Base-by-base conservation (phyloP, 148 eudicot species). In the Arbutus unedo region DNA sequence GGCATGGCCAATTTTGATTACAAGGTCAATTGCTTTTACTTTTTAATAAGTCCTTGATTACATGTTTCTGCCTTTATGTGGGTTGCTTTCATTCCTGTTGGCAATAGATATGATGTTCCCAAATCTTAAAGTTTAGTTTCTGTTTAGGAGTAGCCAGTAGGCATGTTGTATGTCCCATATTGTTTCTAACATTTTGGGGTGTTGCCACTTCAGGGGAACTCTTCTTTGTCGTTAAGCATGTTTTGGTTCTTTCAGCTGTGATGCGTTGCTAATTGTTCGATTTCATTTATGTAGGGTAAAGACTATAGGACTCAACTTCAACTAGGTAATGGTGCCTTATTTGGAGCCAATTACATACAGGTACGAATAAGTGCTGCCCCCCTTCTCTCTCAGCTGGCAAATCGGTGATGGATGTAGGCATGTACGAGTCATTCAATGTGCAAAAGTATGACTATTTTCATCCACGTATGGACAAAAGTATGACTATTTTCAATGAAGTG, bases 301-400 rank as follows among this genome's bases (percentile, higher is more conserved):
- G 95, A 94, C 74, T 93, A 88, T 51, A 91, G 98, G 88, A 87
- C 93, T 67, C 97, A 94, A 78, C 67, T 93, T 74, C 98, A 94
- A 85, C 78, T 94, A 43, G 98, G 98, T 1, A 94, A 85, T 81
- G 98, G 98, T 79, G 89, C 90, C 67, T 88, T 94, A 67, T 15
- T 91, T 57, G 97, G 93, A 76, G 97, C 91, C 67, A 94, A 84
- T 89, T 94, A 94, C 89, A 94, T 94, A 75, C 98, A 94, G 98
- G 98, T 93, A 85, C 81, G 75, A 49, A 68, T 16, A 8, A 23
- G 13, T 53, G 44, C 9, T 19, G 6, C 60, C 6, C 60, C 14
- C 60, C 14, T 19, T 51, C 47, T 15, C 43, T 38, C 11, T 18
- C 41, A 3, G 67, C 10, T 13, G 45, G 23, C n/a, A 50, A 4